Base-by-base conservation (phyloP, 306 rosid species). In the Quercus alba region DNA sequence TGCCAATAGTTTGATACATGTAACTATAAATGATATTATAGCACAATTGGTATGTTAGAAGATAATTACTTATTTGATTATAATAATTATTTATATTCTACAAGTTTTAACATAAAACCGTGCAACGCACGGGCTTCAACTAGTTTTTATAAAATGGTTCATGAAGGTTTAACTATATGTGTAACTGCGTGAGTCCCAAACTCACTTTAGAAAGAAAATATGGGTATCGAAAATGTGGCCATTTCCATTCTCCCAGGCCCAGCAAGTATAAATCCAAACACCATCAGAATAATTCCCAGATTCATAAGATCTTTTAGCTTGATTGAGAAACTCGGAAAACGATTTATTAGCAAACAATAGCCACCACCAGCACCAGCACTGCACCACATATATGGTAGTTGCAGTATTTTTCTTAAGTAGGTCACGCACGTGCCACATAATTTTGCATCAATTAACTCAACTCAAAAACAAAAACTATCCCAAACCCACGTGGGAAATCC, bases 401-500 rank as follows among this genome's bases (percentile, higher is more conserved):
- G 19, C 28, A 35, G 57, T 19, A 2, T 10, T 8, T 59, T 9
- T 59, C 2, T n/a, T 14, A 11, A 1, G 17, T 4, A 12, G 30
- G 67, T 3, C 4, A 61, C 4, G 72, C 52, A 68, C 72, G 52
- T 68, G 72, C 72, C 52, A 19, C 72, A 67, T 9, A 19, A 67
- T 79, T 79, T 72, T 41, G 63, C 62, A 23, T 58, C 17, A 1
- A 35, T 35, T 35, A 12, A 12, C 54, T 3, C 44, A 41, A 59
- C 35, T 25, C 6, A 73, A 21, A 63, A 38, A 0, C 0, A 38
- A 38, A 38, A 41, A 41, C 46, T 41, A 41, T 41, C 3, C 11
- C 11, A 8, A 28, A 66, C 66, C 83, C 84, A 85, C 88, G 90
- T 85, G 91, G 94, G 71, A 74, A 76, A 79, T 80, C 79, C 26